Base-by-base conservation (phyloP, 805 yeast species). In the Lachancea waltii region DNA sequence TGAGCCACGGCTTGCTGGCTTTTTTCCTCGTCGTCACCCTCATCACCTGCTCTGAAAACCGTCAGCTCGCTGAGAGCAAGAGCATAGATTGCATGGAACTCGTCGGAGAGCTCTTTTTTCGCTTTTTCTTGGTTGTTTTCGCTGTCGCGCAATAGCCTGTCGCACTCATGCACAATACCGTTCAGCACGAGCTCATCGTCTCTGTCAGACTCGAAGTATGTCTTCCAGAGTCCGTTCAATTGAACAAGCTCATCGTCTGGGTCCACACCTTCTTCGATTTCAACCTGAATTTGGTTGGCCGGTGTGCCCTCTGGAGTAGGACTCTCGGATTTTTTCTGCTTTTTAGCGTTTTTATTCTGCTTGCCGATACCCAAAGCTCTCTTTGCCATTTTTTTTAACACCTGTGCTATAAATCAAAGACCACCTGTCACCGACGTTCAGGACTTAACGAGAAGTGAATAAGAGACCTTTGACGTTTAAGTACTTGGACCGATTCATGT, bases 131-230 rank as follows among this genome's bases (percentile, higher is more conserved):
- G 9, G 42, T 42, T 5, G 7, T 29, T 6, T n/a, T 43, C 55
- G 5, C 40, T 42, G 26, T 53, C 47, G 54, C 89, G 68, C 46
- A 87, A 67, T 23, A 86, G 57, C 35, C 94, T 64, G 53, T 90
- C 96, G 64, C 95, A 83, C 56, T 90, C 97, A 51, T 89, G 95
- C n/a, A 90, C 73, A 4, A 89, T 71, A 17, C 96, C 97, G 51
- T 87, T 83, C 41, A 83, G 56, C 24, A 83, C 70, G 43, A 78
- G 62, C 53, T 80, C 84, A 46, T 73, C 75, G 16, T 79, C 81
- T 40, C 73, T 73, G 3, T 72, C 76, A 2, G 81, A 68, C 4
- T 65, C 56, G 29, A 63, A 50, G 60, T 75, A 85, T 3, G 85
- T 77, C 11, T 66, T 62, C 82, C 89, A 85, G 28, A 89, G 63